These are phyloP conservation scores for Capillidium rhysosporum DNA, from an alignment of 371 early-diverging fungal species.

Conservation along the genomic window DNA sequence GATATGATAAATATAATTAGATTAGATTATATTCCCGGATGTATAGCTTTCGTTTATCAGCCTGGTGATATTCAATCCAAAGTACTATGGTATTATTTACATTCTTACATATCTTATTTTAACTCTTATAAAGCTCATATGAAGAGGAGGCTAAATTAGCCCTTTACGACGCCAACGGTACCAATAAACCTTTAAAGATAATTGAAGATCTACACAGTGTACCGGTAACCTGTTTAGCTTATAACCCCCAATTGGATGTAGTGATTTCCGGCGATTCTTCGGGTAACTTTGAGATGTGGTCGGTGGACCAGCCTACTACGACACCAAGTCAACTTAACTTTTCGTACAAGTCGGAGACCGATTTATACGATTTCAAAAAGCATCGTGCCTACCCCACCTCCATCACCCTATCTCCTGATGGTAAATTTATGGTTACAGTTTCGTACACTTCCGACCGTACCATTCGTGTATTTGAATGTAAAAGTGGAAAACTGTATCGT, in stretches of 20 bases:
- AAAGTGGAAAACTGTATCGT: constrained; percentile 63
- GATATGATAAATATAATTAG: constrained; percentile 93
- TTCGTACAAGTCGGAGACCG: constrained; percentile 76
- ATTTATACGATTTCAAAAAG: constrained; percentile 86
- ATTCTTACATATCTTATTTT: not conserved
- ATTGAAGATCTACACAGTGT: constrained; percentile 42
- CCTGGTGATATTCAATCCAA: constrained; percentile 60
- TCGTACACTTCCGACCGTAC: constrained; percentile 58
- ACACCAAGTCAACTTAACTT: constrained; percentile 43
- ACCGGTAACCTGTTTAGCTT: constrained; percentile 64
- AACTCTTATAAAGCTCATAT: constrained; percentile 37
- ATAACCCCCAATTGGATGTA: constrained; percentile 48
- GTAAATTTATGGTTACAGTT: constrained; percentile 64
- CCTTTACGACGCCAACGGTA: constrained; percentile 66
- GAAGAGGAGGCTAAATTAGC: constrained; percentile 40
- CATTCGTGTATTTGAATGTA: constrained; percentile 66
- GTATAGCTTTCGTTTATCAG: constrained; percentile 72
- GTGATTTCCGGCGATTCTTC: constrained; percentile 62
- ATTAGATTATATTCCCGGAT: constrained; percentile 46
- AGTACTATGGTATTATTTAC: constrained; percentile 40
- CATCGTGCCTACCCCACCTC: constrained; percentile 49
- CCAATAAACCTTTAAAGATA: constrained; percentile 32
- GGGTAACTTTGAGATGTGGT: constrained; percentile 90
- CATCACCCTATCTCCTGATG: constrained; percentile 66
- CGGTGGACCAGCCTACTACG: constrained; percentile 39